Percentiles rank a stretch among this genome's conserved stretches.
Conservation (phyloP, 306 rosid species). For the Lathyrus aphaca region DNA sequence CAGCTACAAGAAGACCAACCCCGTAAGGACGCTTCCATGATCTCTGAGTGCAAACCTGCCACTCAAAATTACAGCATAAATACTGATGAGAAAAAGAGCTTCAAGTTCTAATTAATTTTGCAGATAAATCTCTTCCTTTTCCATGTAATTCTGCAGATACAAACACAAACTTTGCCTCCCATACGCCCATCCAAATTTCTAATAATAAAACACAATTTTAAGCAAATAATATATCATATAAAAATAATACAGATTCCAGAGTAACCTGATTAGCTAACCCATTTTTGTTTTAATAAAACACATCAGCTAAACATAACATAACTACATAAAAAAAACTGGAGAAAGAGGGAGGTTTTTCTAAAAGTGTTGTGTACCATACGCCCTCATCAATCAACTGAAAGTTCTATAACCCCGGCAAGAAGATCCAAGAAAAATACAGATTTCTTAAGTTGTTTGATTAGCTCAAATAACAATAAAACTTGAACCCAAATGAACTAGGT, state of each 20-base stretch:
- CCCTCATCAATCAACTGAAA: not conserved
- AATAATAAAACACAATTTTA: conserved; percentile 10
- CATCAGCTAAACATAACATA: not conserved
- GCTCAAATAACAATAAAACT: not conserved
- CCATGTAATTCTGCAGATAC: conserved; percentile 3
- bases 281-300: not conserved
- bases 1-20: conserved; percentile 93
- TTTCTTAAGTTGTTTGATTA: not conserved
- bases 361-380: not conserved
- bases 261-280: not conserved
- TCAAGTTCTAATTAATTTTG: conserved; percentile 11
- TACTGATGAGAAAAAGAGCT: conserved; percentile 35
- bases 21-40: conserved; percentile 99
- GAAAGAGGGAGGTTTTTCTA: not conserved
- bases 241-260: conserved; percentile 8
- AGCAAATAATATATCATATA: not conserved
- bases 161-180: not conserved
- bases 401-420: not conserved
- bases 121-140: conserved; percentile 13
- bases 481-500: conserved; percentile 19
- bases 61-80: conserved; percentile 40
- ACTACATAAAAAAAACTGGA: not conserved
- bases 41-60: conserved; percentile 97
- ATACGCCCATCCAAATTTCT: conserved; percentile 6
- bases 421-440: not conserved